Percentiles rank a stretch among this genome's conserved stretches.
These are phyloP conservation scores for Hypholoma sublateritium DNA, from an alignment of 768 basidiomycete species.

Conservation along the genomic window DNA sequence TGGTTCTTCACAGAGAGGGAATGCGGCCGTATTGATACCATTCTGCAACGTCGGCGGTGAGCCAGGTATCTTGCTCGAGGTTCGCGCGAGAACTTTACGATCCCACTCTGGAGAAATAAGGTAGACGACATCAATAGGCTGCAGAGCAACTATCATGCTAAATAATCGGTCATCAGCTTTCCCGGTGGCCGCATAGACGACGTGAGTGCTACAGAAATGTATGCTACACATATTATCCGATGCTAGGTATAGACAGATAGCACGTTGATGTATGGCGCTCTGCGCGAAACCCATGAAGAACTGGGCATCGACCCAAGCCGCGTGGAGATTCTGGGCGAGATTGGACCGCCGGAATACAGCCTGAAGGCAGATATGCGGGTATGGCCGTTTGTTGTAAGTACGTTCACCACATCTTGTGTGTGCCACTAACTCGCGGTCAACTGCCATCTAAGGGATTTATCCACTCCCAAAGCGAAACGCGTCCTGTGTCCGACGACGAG, in stretches of 20 bases:
- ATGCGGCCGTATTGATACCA: conserved; percentile 75
- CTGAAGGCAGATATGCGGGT: conserved; percentile 59
- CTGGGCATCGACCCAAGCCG: conserved; percentile 58
- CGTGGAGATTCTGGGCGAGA: conserved; percentile 64
- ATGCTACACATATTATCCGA: conserved; percentile 13
- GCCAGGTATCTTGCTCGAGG: conserved; percentile 72
- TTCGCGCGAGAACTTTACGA: conserved; percentile 62
- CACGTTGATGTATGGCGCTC: conserved; percentile 54
- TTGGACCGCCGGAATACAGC: conserved; percentile 63
- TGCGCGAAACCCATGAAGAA: conserved; percentile 78
- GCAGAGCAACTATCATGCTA: neutral
- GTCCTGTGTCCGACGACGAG: conserved; percentile 25
- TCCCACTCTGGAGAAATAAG: conserved; percentile 84
- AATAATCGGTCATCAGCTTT: conserved; percentile 46
- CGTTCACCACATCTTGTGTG: neutral
- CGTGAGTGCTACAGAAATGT: conserved; percentile 30
- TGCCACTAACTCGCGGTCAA: neutral
- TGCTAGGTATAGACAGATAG: conserved; percentile 41
- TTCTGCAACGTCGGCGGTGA: conserved; percentile 70
- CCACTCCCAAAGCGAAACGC: conserved; percentile 14
- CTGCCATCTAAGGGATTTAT: conserved; percentile 28
- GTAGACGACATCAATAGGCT: conserved; percentile 31
- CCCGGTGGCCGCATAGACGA: conserved; percentile 73
- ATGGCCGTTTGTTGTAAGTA: conserved; percentile 75
- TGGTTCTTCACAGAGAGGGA: conserved; percentile 21